Evolutionary conservation across 2,329 filamentous ascomycete genomes (phyloP).

Genomic region (Beauveria medogensis): DNA sequence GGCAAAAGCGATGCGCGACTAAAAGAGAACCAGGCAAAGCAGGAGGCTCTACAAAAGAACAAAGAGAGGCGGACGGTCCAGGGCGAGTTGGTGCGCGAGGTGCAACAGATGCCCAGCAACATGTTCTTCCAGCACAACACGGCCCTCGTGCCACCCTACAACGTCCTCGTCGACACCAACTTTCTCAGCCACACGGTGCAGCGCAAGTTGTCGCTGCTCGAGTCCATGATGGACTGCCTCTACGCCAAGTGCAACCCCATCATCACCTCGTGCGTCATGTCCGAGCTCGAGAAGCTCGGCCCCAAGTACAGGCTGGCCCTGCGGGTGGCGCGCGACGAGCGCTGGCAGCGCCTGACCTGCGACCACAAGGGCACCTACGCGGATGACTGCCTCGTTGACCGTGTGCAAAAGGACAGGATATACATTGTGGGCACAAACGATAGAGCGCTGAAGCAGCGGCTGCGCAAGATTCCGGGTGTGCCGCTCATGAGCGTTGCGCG

Average conservation of each 20-base stretch:
- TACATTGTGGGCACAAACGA: constrained; percentile 74
- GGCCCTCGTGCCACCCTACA: constrained; percentile 75
- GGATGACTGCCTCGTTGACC: constrained; percentile 76
- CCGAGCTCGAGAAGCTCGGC: constrained; percentile 82
- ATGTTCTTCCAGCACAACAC: constrained; percentile 90
- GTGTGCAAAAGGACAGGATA: constrained; percentile 65
- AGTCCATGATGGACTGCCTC: constrained; percentile 87
- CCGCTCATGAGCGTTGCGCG: constrained; percentile 74
- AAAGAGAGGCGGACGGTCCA: constrained; percentile 44
- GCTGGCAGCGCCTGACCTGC: constrained; percentile 79
- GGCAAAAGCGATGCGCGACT: constrained; percentile 71
- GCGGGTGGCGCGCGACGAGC: constrained; percentile 78
- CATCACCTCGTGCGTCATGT: constrained; percentile 71
- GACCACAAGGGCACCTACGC: constrained; percentile 79
- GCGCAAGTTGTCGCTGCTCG: constrained; percentile 78
- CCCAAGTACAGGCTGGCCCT: constrained; percentile 82
- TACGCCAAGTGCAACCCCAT: constrained; percentile 87
- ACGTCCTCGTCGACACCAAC: constrained; percentile 76
- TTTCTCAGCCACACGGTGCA: constrained; percentile 88
- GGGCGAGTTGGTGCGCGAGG: constrained; percentile 63
- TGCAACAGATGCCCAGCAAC: constrained; percentile 72
- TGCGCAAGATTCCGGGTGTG: constrained; percentile 63
- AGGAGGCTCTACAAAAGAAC: constrained; percentile 32
- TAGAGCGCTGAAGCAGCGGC: constrained; percentile 71
- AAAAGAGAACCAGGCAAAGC: constrained; percentile 66